Conservation (phyloP, 139 green algal genomes). For the Choricystis sp. region DNA sequence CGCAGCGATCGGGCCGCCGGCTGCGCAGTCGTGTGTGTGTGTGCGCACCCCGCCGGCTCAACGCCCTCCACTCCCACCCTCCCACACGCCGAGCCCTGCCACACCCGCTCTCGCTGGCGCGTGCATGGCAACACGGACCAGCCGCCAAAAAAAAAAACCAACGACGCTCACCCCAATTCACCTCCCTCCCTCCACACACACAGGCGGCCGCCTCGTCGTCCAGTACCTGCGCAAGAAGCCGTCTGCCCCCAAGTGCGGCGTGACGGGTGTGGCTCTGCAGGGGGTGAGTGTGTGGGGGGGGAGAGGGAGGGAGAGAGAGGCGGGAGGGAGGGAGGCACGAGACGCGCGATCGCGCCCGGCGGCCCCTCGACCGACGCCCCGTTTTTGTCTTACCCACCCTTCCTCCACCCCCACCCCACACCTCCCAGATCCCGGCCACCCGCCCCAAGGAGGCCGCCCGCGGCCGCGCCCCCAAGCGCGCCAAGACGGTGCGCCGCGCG, state of each 20-base stretch:
- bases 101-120: no score
- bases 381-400: background rate
- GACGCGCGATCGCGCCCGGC: no score
- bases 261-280: conserved; percentile 59
- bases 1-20: no score
- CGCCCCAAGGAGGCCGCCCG: conserved; percentile 44
- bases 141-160: no score
- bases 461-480: conserved; percentile 63
- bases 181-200: background rate
- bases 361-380: background rate
- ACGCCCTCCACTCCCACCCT: no score
- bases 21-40: no score
- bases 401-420: background rate
- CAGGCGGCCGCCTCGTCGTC: conserved; percentile 77
- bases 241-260: conserved; percentile 54
- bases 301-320: no score
- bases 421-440: conserved; percentile 30
- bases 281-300: conserved; percentile 35
- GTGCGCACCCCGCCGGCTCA: no score
- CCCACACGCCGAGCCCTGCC: no score
- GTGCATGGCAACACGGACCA: no score
- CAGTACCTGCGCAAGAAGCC: conserved; percentile 85
- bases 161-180: background rate
- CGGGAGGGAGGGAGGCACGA: no score
- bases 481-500: conserved; percentile 86